Evolutionary conservation across 2,329 filamentous ascomycete species (phyloP), one percentile per base, ranked within the genome.

Genomic region (Sodiomyces alkalinus): DNA sequence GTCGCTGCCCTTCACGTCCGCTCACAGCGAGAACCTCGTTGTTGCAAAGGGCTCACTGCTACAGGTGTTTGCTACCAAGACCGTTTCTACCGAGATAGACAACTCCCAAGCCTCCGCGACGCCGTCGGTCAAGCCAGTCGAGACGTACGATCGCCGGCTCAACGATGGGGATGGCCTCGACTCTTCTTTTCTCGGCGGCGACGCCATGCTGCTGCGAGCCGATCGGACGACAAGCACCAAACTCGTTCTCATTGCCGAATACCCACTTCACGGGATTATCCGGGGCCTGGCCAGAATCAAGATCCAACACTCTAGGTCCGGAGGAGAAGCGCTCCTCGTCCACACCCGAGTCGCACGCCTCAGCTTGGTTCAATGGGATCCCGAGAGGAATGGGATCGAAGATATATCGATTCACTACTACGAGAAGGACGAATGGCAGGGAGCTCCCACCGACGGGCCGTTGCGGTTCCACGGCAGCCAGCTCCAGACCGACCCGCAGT

Each of bases 341-440:
- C 79, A 83, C 1, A 80, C 87, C 54, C 79, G 80, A 46, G 85
- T 93, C 55, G 90, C 90, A 22, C 93, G 93, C 56, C 67, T 96
- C 46, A 92, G 81, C 52, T 62, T 98, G 51, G 66, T 93, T 31
- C 82, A 94, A 57, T 98, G 90, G 90, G 82, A 96, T 48, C 74
- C 82, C 7, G 73, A 79, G 48, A 74, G 72, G 40, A 67, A 80
- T 52, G 70, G 71, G 28, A 74, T 96, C 42, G 75, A 78, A 42
- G 96, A 87, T 29, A 72, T 90, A 37, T 96, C 87, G 28, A 87
- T 98, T 44, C 90, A 98, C 58, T 96, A 86, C 62, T 98, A 96
- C 56, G 90, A 98, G 52, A 81, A 90, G 49, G 86, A 94, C 46
- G 86, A 93, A 47, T 62, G 87, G 36, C 73, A 79, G 39, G 74